phyloP scores from a whole-genome alignment of 2,329 filamentous ascomycete species.

The Neoascochyta sp. region DNA sequence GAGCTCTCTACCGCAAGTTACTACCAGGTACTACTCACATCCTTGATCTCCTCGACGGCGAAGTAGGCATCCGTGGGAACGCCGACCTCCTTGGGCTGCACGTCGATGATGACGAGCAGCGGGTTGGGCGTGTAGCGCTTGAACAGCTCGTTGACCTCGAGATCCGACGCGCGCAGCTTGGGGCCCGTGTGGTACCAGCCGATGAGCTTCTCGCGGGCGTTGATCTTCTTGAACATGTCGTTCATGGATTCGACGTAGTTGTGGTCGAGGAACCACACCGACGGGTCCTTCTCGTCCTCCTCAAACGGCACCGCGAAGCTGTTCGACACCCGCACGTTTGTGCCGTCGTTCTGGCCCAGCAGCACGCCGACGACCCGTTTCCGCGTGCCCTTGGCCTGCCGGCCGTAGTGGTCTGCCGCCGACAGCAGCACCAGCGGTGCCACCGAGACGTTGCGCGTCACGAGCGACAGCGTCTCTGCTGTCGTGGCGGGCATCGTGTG shows the following conservation, averaged over 20 bases:
- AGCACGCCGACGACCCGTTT: constrained; percentile 91
- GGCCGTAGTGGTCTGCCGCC: constrained; percentile 96
- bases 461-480: constrained; percentile 91
- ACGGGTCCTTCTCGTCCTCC: constrained; percentile 97
- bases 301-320: constrained; percentile 99
- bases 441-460: constrained; percentile 92
- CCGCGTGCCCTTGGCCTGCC: constrained; percentile 82
- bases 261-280: constrained; percentile 98
- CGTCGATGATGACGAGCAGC: constrained; percentile 94
- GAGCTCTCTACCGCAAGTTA: not conserved
- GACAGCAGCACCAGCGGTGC: constrained; percentile 96
- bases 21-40: constrained; percentile 62
- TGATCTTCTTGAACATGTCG: constrained; percentile 99
- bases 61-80: constrained; percentile 99
- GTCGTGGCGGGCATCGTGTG: constrained; percentile 84
- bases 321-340: constrained; percentile 95
- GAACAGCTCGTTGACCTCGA: constrained; percentile 99
- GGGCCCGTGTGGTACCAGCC: constrained; percentile 99
- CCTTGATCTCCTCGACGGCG: constrained; percentile 98
- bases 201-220: constrained; percentile 96
- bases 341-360: constrained; percentile 91
- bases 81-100: constrained; percentile 95
- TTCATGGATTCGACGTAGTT: constrained; percentile 99
- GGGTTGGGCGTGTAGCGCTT: constrained; percentile 98
- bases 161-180: constrained; percentile 91